A percentile compares a stretch with the other conserved stretches of the same genome.
These are phyloP conservation scores for Strobilomyces confusus DNA, from an alignment of 768 basidiomycete species.

Conservation along the genomic window DNA sequence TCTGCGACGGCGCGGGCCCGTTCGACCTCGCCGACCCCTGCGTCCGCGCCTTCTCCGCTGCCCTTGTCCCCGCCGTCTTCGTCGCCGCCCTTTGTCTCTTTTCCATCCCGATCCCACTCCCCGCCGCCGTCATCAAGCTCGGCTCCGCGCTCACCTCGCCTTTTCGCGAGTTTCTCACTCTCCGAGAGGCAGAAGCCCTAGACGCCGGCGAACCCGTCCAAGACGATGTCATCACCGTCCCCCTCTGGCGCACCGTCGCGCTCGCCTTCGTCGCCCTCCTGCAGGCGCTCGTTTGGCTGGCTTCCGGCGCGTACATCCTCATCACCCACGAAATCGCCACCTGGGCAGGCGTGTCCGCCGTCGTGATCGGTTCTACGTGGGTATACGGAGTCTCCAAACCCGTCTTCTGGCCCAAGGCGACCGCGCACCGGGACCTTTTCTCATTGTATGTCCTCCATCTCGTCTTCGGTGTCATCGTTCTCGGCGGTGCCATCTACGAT, in stretches of 20 bases:
- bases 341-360: slow-evolving; percentile 37
- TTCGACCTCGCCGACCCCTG: slow-evolving; percentile 45
- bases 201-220: slow-evolving; percentile 13
- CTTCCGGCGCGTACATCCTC: slow-evolving; percentile 51
- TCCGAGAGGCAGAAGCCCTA: slow-evolving; percentile 55
- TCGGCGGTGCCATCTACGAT: slow-evolving; percentile 56
- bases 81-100: slow-evolving; percentile 42
- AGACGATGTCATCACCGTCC: slow-evolving; percentile 20
- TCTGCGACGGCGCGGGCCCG: slow-evolving; percentile 13
- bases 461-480: slow-evolving; percentile 39
- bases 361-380: slow-evolving; percentile 58
- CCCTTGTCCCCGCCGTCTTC: slow-evolving; percentile 43
- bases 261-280: slow-evolving; percentile 53
- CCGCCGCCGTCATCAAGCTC: slow-evolving; percentile 16
- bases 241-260: slow-evolving; percentile 60
- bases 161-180: slow-evolving; percentile 43
- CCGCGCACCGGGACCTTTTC: slow-evolving; percentile 63
- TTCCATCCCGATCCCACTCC: slow-evolving; percentile 30
- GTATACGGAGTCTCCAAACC: slow-evolving; percentile 60
- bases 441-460: slow-evolving; percentile 51
- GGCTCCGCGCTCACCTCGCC: slow-evolving; percentile 16
- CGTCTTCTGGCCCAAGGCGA: slow-evolving; percentile 48
- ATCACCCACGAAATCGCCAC: slow-evolving; percentile 33
- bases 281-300: slow-evolving; percentile 57
- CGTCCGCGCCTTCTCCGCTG: slow-evolving; percentile 49